Evolutionary conservation across 495 filamentous ascomycete species (phyloP).

Genomic region (Xylaria telfairii): DNA sequence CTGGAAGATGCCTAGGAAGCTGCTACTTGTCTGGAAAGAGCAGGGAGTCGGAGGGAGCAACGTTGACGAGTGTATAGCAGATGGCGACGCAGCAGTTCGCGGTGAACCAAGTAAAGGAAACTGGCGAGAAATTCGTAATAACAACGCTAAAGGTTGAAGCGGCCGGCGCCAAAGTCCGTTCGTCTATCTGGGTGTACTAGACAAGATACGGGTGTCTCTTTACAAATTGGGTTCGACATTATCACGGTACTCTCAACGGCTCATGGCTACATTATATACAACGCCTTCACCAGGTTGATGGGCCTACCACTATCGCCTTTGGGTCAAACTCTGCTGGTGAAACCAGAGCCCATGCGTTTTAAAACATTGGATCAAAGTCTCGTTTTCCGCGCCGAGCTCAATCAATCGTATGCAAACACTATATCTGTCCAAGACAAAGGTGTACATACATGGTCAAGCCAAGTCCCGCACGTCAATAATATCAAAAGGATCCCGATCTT

Average conservation of each 20-base stretch:
- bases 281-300: too few relatives aligned
- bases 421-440: too few relatives aligned
- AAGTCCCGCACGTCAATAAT: conserved; percentile 47
- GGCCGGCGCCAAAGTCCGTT: not conserved
- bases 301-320: not conserved
- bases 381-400: conserved; percentile 1
- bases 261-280: too few relatives aligned
- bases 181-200: not conserved
- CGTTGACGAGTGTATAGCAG: conserved; percentile 55
- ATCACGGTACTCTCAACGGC: not conserved
- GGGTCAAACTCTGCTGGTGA: not conserved
- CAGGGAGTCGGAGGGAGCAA: conserved; percentile 56
- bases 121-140: conserved; percentile 33
- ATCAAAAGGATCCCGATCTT: conserved; percentile 73
- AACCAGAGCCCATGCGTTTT: not conserved
- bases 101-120: conserved; percentile 40
- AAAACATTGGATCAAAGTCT: not conserved
- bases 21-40: conserved; percentile 59
- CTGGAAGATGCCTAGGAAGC: conserved; percentile 62
- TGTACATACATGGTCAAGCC: too few relatives aligned
- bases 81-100: conserved; percentile 56
- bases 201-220: not conserved
- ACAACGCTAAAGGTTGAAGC: conserved; percentile 10
- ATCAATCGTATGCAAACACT: not conserved
- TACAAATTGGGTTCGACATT: not conserved